Evolutionary conservation across 768 basidiomycete species (phyloP).

Genomic region (Psilocybe subaeruginosa): DNA sequence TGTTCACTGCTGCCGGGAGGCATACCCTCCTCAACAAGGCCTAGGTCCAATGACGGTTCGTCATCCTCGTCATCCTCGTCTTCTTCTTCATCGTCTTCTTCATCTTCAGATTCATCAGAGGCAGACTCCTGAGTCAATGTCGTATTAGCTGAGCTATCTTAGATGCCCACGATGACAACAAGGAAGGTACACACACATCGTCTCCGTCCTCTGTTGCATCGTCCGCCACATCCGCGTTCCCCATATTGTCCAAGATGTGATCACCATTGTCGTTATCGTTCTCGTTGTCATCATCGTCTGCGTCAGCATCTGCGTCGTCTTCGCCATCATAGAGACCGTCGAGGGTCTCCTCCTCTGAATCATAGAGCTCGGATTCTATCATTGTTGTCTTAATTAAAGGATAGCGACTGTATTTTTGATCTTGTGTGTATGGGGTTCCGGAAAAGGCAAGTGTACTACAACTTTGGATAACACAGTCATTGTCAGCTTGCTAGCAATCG

Average conservation of each 20-base stretch:
- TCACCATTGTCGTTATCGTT: constrained; percentile 56
- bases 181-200: constrained; percentile 53
- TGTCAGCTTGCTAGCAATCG: constrained; percentile 24
- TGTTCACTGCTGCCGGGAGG: constrained; percentile 24
- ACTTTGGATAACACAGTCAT: background rate
- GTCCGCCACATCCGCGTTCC: constrained; percentile 45
- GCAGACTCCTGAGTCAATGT: constrained; percentile 43
- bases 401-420: constrained; percentile 3
- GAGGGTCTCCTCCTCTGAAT: constrained; percentile 53
- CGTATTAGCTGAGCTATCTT: background rate
- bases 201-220: constrained; percentile 71
- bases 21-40: constrained; percentile 25
- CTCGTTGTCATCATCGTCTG: constrained; percentile 55
- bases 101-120: constrained; percentile 63
- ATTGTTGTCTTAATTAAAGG: constrained; percentile 11
- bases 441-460: constrained; percentile 6
- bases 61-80: constrained; percentile 31
- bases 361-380: constrained; percentile 23
- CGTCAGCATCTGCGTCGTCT: constrained; percentile 44
- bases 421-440: background rate
- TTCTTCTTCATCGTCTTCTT: constrained; percentile 29
- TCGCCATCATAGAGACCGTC: constrained; percentile 48
- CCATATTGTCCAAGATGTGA: constrained; percentile 35
- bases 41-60: constrained; percentile 30
- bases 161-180: background rate